phyloP scores from a whole-genome alignment of 495 filamentous ascomycete genomes.

The Podospora comata region DNA sequence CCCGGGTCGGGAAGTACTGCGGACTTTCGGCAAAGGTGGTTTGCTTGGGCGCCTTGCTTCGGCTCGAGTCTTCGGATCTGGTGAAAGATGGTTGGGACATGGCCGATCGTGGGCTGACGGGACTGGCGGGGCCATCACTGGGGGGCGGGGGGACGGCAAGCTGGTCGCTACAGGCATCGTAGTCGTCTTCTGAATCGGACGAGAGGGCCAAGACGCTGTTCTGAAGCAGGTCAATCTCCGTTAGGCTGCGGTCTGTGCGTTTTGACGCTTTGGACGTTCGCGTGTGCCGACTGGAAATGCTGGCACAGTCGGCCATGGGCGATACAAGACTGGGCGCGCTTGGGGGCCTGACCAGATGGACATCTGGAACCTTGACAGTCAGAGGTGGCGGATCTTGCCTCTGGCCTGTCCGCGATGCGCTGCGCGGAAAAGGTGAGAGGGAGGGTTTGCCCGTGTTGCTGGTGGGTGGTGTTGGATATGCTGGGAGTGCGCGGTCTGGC shows the following conservation, averaged over 20 bases:
- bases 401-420: constrained; percentile 5
- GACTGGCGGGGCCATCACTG: constrained; percentile 32
- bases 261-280: constrained; percentile 49
- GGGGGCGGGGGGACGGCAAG: constrained; percentile 24
- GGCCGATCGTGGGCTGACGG: constrained; percentile 30
- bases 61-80: constrained; percentile 17
- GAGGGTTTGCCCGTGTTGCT: constrained; percentile 16
- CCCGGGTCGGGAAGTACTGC: constrained; percentile 21
- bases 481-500: constrained; percentile 6
- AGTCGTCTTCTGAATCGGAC: constrained; percentile 45
- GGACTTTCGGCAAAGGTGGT: constrained; percentile 26
- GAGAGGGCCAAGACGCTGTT: constrained; percentile 49
- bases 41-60: constrained; percentile 25
- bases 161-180: constrained; percentile 28
- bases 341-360: constrained; percentile 3
- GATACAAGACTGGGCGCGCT: constrained; percentile 26
- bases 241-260: constrained; percentile 40
- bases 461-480: constrained; percentile 18
- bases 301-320: constrained; percentile 37
- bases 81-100: constrained; percentile 20
- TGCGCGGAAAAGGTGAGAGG: constrained; percentile 24
- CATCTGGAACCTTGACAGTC: constrained; percentile 9
- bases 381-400: constrained; percentile 13
- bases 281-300: constrained; percentile 50
- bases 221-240: constrained; percentile 44